Base-by-base conservation (phyloP, 2,329 filamentous ascomycete genomes). In the Mollisia scopiformis region DNA sequence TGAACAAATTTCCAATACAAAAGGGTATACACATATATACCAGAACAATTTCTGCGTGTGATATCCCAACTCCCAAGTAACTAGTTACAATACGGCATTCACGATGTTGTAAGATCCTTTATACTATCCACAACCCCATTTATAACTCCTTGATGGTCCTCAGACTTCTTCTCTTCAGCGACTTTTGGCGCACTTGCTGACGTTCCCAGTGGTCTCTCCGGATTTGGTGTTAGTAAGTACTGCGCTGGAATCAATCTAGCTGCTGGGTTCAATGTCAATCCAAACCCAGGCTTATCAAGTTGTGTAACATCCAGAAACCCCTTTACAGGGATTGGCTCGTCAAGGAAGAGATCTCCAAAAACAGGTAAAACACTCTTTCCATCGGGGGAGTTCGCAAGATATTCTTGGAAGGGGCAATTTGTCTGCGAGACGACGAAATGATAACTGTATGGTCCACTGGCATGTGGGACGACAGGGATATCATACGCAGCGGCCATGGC, bases 321-420 rank as follows among this genome's bases (percentile, higher is more conserved):
- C 69, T 92, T 88, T 13, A 82, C 86, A 1, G 93, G 93, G 62
- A 97, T 94, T 5, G 93, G 93, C 79, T 97, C 93, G 75, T 97
- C 93, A 35, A 90, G 72, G 77, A 97, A 97, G 55, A 97, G 81
- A 69, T 96, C 91, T 35, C 93, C 93, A 75, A 97, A 97, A 6
- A 97, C 93, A 2, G 93, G 93, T 64, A 94, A 79, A 19, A 97
- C 93, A 64, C 88, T 93, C 80, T 92, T 91, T 52, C 93, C 93
- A 71, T 97, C 93, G 0, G 93, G 86, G 2, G 92, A 96, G 79
- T 97, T 97, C 68, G 93, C 93, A 25, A 97, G 84, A 73, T 97
- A 97, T 77, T 97, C 93, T 76, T 97, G 93, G 83, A 97, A 97
- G 5, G 93, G 93, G 14, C 90, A 91, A 79, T 97, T 96, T 65